These are phyloP conservation scores for Colletotrichum sp. DNA, from an alignment of 2,329 filamentous ascomycete genomes.

Conservation along the genomic window DNA sequence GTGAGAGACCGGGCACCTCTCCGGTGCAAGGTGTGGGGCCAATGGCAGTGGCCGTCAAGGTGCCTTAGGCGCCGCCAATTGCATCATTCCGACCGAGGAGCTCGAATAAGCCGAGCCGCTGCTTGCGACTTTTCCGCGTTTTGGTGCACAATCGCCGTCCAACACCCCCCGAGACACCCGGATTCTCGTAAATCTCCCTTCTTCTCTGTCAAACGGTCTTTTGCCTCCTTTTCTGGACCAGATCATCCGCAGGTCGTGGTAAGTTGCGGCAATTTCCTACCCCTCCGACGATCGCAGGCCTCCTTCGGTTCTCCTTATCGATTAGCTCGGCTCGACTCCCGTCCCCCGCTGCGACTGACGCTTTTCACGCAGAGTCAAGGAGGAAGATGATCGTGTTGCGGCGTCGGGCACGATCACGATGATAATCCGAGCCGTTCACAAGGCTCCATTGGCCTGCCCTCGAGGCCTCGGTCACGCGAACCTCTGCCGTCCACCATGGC, in stretches of 20 bases:
- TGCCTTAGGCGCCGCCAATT: constrained; percentile 19
- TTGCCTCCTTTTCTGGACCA: not conserved
- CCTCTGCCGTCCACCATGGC: constrained; percentile 14
- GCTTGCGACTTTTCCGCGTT: constrained; percentile 5
- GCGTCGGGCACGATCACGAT: constrained; percentile 18
- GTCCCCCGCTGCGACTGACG: not conserved
- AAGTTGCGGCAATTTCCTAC: not conserved
- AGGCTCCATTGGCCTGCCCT: constrained; percentile 16
- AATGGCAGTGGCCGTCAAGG: constrained; percentile 3
- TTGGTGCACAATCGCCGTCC: not conserved
- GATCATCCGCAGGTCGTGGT: not conserved
- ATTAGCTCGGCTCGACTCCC: not conserved
- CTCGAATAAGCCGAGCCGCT: constrained; percentile 12
- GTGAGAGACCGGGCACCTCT: not conserved
- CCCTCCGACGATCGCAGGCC: not conserved
- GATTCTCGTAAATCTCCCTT: not conserved
- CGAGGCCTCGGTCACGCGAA: constrained; percentile 1
- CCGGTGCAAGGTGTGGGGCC: not conserved
- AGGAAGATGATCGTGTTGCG: constrained; percentile 18
- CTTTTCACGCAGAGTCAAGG: not conserved
- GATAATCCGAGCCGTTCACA: constrained; percentile 20
- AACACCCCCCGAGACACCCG: not conserved
- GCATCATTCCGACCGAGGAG: constrained; percentile 17
- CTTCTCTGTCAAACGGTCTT: not conserved
- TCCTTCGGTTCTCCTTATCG: not conserved